phyloP scores from a whole-genome alignment of 768 basidiomycete species.

The Trametes maxima region DNA sequence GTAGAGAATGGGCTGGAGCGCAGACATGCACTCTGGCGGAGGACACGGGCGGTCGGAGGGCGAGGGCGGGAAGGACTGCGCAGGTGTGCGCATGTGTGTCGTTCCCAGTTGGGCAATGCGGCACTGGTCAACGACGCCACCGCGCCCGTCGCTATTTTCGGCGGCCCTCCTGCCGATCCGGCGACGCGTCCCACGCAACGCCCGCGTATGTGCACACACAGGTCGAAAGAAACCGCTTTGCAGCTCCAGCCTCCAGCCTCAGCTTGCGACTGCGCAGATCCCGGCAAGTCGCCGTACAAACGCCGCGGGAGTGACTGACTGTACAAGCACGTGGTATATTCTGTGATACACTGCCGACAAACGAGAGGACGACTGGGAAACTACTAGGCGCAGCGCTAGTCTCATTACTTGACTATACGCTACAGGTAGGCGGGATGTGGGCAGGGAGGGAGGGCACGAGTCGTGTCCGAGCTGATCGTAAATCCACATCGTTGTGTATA shows the following conservation, averaged over 20 bases:
- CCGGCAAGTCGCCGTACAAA: not conserved
- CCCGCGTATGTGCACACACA: too few relatives aligned
- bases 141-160: conserved; percentile 12
- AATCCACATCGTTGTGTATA: not conserved
- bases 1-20: too few relatives aligned
- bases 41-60: conserved; percentile 27
- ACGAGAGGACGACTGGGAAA: conserved; percentile 12
- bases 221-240: too few relatives aligned
- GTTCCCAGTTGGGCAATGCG: not conserved
- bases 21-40: not conserved
- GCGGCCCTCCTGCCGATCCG: not conserved
- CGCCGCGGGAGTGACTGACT: not conserved
- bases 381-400: conserved; percentile 15
- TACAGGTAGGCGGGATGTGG: conserved; percentile 8
- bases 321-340: conserved; percentile 21
- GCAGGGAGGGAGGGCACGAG: not conserved
- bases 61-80: conserved; percentile 1
- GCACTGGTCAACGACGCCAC: not conserved
- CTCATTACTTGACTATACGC: conserved; percentile 22
- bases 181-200: not conserved
- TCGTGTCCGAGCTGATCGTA: conserved; percentile 5
- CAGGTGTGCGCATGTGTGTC: not conserved
- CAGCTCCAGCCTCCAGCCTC: too few relatives aligned
- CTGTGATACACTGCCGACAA: conserved; percentile 23
- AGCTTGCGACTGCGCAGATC: not conserved